phyloP scores from a whole-genome alignment of 176 grass and related monocot species.

The Bolboschoenus planiculmis region DNA sequence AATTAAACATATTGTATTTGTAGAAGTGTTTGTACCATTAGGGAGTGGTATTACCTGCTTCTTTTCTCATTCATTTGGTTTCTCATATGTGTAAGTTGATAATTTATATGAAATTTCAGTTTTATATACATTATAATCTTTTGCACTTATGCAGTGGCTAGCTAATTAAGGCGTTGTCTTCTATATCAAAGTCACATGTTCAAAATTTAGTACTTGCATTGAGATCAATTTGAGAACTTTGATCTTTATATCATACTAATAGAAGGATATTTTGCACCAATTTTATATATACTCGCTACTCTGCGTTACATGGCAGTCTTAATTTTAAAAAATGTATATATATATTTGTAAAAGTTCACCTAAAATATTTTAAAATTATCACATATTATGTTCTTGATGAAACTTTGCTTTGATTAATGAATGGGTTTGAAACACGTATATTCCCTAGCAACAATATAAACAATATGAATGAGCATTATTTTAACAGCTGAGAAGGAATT shows the following conservation, averaged over 20 bases:
- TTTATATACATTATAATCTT: background rate
- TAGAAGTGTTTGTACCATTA: conserved; percentile 9
- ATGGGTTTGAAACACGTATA: background rate
- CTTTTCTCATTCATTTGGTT: conserved; percentile 22
- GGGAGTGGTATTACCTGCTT: conserved; percentile 28
- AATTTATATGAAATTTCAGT: conserved; percentile 15
- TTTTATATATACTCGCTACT: background rate
- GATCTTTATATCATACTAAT: background rate
- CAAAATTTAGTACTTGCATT: background rate
- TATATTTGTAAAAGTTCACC: background rate
- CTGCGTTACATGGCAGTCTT: background rate
- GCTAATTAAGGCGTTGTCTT: background rate
- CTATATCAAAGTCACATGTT: background rate
- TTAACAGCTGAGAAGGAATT: background rate
- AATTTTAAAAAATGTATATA: background rate
- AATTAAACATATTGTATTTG: conserved; percentile 1
- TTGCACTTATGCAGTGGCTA: background rate
- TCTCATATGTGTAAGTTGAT: conserved; percentile 8
- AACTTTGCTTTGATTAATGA: background rate
- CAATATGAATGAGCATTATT: background rate
- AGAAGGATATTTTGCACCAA: background rate
- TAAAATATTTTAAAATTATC: background rate
- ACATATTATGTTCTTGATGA: background rate
- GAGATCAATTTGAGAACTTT: background rate
- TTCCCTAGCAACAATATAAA: background rate